A percentile compares a stretch with the other conserved stretches of the same genome.
Conservation (phyloP, 2,329 filamentous ascomycete genomes). For the Aureobasidium subglaciale region DNA sequence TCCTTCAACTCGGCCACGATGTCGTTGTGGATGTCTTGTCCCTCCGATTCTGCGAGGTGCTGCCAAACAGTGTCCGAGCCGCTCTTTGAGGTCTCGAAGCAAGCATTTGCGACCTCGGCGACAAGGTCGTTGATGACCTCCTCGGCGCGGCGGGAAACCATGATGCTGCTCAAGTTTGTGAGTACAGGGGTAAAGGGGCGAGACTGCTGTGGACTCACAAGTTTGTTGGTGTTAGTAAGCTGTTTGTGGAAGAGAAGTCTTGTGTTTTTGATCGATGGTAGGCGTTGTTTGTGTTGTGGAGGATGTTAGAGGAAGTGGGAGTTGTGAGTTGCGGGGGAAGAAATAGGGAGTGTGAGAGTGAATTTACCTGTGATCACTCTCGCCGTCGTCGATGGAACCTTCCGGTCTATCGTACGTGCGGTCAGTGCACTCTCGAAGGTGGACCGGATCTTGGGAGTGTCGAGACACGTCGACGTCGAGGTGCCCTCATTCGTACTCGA, state of each 20-base stretch:
- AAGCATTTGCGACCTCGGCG: background rate
- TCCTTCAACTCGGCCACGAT: background rate
- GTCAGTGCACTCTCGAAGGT: too few species aligned
- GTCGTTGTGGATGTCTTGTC: background rate
- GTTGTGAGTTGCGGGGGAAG: too few species aligned
- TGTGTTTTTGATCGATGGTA: too few species aligned
- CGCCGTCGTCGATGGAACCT: too few species aligned
- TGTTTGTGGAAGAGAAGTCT: too few species aligned
- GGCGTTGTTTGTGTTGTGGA: too few species aligned
- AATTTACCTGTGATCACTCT: too few species aligned
- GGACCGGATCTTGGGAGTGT: too few species aligned
- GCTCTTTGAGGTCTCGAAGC: background rate
- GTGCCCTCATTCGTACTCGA: background rate
- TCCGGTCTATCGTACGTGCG: too few species aligned
- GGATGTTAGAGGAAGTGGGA: too few species aligned
- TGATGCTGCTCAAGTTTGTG: background rate
- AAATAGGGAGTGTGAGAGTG: too few species aligned
- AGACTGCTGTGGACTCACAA: background rate
- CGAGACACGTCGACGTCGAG: background rate
- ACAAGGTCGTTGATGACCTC: background rate
- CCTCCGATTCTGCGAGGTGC: background rate
- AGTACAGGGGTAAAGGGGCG: background rate
- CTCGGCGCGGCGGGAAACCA: background rate
- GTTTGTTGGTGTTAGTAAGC: background rate
- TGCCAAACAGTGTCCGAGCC: background rate